phyloP scores from a whole-genome alignment of 768 basidiomycete genomes.

The Pulveroboletus sp. region DNA sequence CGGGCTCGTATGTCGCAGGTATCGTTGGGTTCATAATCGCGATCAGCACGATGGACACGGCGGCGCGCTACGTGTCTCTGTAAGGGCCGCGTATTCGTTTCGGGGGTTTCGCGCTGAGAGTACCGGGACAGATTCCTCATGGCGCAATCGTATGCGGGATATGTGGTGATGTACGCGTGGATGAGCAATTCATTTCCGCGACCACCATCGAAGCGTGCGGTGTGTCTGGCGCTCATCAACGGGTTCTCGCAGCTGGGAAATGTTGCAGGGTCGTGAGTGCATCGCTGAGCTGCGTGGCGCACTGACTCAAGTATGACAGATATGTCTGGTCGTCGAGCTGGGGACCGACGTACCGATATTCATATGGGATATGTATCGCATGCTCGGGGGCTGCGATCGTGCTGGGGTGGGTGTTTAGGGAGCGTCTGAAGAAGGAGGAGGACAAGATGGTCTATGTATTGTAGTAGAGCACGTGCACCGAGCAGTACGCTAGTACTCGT shows the following conservation, averaged over 20 bases:
- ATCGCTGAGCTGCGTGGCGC: background rate
- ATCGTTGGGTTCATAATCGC: conserved; percentile 69
- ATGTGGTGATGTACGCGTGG: conserved; percentile 61
- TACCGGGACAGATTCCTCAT: conserved; percentile 58
- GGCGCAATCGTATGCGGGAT: conserved; percentile 71
- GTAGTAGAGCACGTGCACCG: conserved; percentile 21
- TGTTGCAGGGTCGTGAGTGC: conserved; percentile 72
- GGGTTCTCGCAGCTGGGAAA: conserved; percentile 83
- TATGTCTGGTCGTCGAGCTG: conserved; percentile 67
- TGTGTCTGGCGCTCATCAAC: conserved; percentile 79
- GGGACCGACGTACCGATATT: conserved; percentile 70
- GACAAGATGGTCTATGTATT: conserved; percentile 51
- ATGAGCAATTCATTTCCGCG: conserved; percentile 62
- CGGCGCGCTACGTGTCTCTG: conserved; percentile 64
- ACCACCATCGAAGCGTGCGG: conserved; percentile 81
- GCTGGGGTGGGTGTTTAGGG: conserved; percentile 47
- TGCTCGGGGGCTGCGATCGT: conserved; percentile 50
- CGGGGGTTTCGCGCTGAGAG: conserved; percentile 5
- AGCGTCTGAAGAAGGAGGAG: conserved; percentile 38
- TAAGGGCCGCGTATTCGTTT: conserved; percentile 29
- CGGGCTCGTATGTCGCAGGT: conserved; percentile 49
- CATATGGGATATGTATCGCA: conserved; percentile 72
- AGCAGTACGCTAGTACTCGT: background rate
- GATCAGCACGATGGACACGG: conserved; percentile 60
- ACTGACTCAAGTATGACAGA: conserved; percentile 27